Percentiles rank a stretch among this genome's conserved stretches.
Conservation (phyloP, 1,284 basidiomycete species). For the Ustilago hordei region DNA sequence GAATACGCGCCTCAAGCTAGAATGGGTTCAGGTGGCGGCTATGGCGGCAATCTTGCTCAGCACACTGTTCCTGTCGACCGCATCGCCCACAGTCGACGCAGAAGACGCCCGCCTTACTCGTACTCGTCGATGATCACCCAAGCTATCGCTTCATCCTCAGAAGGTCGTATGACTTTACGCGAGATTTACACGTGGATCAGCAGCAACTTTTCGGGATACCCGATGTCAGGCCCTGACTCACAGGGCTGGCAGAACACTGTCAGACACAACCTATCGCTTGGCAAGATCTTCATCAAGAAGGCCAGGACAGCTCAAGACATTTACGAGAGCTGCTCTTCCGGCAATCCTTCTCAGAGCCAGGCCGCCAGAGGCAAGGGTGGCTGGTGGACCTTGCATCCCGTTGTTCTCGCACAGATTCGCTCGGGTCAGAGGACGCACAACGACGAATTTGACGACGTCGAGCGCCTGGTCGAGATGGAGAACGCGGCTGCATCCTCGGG, state of each 20-base stretch:
- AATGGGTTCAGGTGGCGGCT: slow-evolving; percentile 15
- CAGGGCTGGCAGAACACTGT: slow-evolving; percentile 66
- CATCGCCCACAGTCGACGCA: slow-evolving; percentile 53
- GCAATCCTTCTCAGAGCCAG: slow-evolving; percentile 54
- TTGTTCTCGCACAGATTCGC: slow-evolving; percentile 47
- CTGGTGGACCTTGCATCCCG: slow-evolving; percentile 58
- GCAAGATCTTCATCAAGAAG: slow-evolving; percentile 63
- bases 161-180: slow-evolving; percentile 59
- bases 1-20: slow-evolving; percentile 28
- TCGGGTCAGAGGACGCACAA: slow-evolving; percentile 42
- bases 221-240: slow-evolving; percentile 55
- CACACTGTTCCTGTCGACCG: slow-evolving; percentile 46
- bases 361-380: slow-evolving; percentile 59
- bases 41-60: slow-evolving; percentile 16
- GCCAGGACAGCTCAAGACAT: slow-evolving; percentile 56
- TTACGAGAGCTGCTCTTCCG: slow-evolving; percentile 57
- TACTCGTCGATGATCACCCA: slow-evolving; percentile 65
- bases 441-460: slow-evolving; percentile 51
- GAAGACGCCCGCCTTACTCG: slow-evolving; percentile 58
- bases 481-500: slow-evolving; percentile 22
- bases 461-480: slow-evolving; percentile 47
- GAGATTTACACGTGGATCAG: slow-evolving; percentile 66
- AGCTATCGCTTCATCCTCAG: slow-evolving; percentile 60
- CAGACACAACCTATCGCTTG: slow-evolving; percentile 63
- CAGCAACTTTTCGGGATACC: slow-evolving; percentile 56